Conservation (phyloP, 257 asterid species). For the Cordia subcordata region DNA sequence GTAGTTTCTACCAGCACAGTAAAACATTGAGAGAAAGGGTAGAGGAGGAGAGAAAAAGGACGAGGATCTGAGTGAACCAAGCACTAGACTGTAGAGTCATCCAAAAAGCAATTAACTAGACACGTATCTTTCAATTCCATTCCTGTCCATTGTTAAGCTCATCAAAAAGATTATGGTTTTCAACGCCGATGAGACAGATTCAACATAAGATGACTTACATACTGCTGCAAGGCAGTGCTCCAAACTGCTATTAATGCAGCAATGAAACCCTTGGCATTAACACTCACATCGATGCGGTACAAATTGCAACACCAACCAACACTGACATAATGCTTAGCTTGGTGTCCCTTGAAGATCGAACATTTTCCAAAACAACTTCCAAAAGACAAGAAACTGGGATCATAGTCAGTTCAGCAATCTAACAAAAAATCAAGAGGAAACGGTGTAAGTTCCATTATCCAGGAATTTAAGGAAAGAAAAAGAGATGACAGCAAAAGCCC, state of each 20-base stretch:
- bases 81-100: no score
- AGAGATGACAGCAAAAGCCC: not conserved
- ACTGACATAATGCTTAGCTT: conserved; percentile 56
- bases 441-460: not conserved
- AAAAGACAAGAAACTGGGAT: conserved; percentile 60
- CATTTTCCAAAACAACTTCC: conserved; percentile 50
- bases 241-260: conserved; percentile 60
- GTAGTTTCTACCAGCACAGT: no score
- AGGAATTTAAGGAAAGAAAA: conserved; percentile 1
- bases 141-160: no score
- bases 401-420: conserved; percentile 68
- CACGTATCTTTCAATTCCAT: no score
- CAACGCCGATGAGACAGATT: not conserved
- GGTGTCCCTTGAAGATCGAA: conserved; percentile 55
- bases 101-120: no score
- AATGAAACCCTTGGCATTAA: conserved; percentile 53
- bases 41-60: no score
- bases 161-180: no score
- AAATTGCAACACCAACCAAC: conserved; percentile 60
- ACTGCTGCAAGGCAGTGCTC: conserved; percentile 64
- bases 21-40: no score
- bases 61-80: no score
- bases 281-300: conserved; percentile 64
- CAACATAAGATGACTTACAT: conserved; percentile 52
- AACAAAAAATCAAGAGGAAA: conserved; percentile 29